Evolutionary conservation across 257 asterid species (phyloP).

Genomic region (Datura wrightii): DNA sequence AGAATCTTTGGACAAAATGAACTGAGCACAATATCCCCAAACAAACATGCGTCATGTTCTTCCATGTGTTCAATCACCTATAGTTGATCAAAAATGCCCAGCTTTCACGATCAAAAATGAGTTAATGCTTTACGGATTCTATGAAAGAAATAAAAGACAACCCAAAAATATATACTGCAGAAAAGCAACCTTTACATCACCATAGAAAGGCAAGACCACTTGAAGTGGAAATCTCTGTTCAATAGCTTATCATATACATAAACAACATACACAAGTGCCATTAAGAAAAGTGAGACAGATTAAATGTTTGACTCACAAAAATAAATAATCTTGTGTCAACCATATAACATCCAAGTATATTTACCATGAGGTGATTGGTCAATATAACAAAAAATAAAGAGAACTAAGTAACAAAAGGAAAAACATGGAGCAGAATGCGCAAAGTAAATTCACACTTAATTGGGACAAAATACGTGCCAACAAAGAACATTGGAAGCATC

Average conservation of each 20-base stretch:
- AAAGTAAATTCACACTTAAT: background rate
- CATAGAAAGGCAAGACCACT: background rate
- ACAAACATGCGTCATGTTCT: slow-evolving; percentile 80
- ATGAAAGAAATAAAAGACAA: slow-evolving; percentile 19
- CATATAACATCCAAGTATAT: background rate
- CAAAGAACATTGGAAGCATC: background rate
- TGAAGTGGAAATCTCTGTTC: background rate
- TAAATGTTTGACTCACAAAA: background rate
- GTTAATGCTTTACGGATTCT: background rate
- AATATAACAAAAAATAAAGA: background rate
- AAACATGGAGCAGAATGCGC: background rate
- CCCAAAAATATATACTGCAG: background rate
- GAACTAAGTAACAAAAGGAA: background rate
- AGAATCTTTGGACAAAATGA: slow-evolving; percentile 76
- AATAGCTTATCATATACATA: background rate
- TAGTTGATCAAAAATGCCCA: slow-evolving; percentile 27
- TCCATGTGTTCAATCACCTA: slow-evolving; percentile 98
- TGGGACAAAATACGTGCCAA: background rate
- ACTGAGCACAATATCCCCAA: slow-evolving; percentile 75
- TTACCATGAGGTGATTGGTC: slow-evolving; percentile 5
- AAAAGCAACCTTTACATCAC: background rate
- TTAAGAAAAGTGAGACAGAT: background rate
- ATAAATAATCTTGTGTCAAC: background rate
- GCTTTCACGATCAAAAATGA: slow-evolving; percentile 23
- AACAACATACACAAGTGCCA: background rate